These are phyloP conservation scores for Geoglossum glabrum DNA, from an alignment of 495 filamentous ascomycete species.

Conservation along the genomic window DNA sequence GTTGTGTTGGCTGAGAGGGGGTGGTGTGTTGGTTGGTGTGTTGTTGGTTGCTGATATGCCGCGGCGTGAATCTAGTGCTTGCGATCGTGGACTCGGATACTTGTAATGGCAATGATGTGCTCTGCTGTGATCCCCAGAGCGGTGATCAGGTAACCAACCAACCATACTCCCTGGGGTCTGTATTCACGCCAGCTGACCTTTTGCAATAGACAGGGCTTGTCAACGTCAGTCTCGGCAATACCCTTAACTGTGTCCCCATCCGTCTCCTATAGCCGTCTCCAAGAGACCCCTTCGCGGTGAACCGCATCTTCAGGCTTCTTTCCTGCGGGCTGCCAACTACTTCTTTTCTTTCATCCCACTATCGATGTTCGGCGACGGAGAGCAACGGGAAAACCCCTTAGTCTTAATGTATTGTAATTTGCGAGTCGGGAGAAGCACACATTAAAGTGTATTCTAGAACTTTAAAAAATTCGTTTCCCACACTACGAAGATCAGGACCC, in stretches of 20 bases:
- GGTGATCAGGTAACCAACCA: too few relatives aligned
- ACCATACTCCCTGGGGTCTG: too few relatives aligned
- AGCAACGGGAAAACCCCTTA: neutral
- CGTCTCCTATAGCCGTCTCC: neutral
- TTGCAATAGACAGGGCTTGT: too few relatives aligned
- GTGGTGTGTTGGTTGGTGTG: too few relatives aligned
- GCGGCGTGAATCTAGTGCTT: too few relatives aligned
- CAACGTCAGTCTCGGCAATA: too few relatives aligned
- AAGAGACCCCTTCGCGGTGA: constrained; percentile 1
- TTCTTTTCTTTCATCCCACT: neutral
- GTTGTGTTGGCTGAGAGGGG: too few relatives aligned
- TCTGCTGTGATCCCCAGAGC: too few relatives aligned
- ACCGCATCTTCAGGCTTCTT: neutral
- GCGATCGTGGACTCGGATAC: too few relatives aligned
- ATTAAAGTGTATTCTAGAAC: neutral
- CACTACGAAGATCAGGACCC: neutral
- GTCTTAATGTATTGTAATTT: neutral
- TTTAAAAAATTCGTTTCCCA: neutral
- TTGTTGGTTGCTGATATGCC: too few relatives aligned
- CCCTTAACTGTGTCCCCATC: neutral
- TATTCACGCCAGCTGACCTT: too few relatives aligned
- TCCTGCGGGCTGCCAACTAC: neutral
- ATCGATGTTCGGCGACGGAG: neutral
- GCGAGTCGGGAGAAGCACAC: neutral
- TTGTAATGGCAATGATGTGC: too few relatives aligned